Percentiles rank a stretch among this genome's conserved stretches.
Conservation (phyloP, 768 basidiomycete species). For the Termitomyces sp. region DNA sequence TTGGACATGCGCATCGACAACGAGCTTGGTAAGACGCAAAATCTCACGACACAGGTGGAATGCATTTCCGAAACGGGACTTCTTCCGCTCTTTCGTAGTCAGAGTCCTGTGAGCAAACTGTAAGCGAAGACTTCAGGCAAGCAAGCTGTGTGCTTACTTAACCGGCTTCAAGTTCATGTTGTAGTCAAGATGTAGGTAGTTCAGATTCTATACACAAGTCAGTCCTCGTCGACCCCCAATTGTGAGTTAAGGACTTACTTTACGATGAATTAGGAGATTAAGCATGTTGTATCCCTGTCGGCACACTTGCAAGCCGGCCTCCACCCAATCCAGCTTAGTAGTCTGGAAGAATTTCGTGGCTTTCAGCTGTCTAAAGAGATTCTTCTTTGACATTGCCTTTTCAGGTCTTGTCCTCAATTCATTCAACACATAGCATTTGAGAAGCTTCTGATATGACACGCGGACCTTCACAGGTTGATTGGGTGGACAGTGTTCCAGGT, state of each 20-base stretch:
- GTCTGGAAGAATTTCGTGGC: constrained; percentile 99
- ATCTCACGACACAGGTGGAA: constrained; percentile 99
- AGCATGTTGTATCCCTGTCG: constrained; percentile 99
- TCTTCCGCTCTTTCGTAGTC: constrained; percentile 99
- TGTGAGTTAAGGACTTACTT: constrained; percentile 40
- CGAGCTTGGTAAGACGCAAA: constrained; percentile 93
- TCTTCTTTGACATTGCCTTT: constrained; percentile 98
- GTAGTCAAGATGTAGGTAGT: constrained; percentile 94
- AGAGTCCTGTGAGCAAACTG: constrained; percentile 63
- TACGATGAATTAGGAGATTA: constrained; percentile 97
- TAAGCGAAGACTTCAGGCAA: neutral
- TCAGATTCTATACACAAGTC: constrained; percentile 57
- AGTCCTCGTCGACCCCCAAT: neutral
- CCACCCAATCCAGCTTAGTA: constrained; percentile 97
- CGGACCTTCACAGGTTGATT: constrained; percentile 96
- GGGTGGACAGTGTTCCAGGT: constrained; percentile 96
- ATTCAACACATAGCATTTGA: constrained; percentile 95
- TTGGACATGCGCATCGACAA: constrained; percentile 98
- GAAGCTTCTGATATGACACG: constrained; percentile 97
- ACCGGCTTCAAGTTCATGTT: constrained; percentile 99
- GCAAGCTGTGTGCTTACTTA: constrained; percentile 40
- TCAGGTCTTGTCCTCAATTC: constrained; percentile 85
- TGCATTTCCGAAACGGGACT: constrained; percentile 99
- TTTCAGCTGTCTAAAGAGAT: constrained; percentile 91
- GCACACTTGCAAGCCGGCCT: constrained; percentile 97